Conservation (phyloP, 2,329 filamentous ascomycete genomes). For the Penicillium sclerotigenum region DNA sequence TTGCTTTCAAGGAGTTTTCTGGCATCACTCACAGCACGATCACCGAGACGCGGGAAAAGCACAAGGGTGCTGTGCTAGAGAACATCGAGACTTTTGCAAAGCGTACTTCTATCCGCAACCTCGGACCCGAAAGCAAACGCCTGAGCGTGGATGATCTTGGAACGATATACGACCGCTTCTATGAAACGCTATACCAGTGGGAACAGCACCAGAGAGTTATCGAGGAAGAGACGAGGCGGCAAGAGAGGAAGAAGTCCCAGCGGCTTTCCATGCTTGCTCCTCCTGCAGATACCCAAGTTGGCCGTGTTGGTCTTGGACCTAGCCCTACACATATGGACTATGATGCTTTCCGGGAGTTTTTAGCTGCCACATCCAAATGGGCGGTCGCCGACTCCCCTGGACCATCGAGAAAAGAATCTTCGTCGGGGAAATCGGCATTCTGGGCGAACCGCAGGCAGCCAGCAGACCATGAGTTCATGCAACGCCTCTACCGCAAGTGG, state of each 20-base stretch:
- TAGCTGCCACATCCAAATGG: conserved; percentile 88
- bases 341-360: conserved; percentile 89
- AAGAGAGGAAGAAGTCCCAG: conserved; percentile 58
- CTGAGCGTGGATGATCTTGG: conserved; percentile 81
- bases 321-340: conserved; percentile 97
- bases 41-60: conserved; percentile 80
- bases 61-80: conserved; percentile 89
- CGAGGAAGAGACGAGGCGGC: conserved; percentile 67
- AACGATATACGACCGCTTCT: conserved; percentile 90
- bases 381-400: conserved; percentile 81
- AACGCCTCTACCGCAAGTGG: conserved; percentile 82
- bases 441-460: conserved; percentile 64
- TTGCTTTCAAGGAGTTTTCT: conserved; percentile 97
- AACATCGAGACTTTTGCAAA: conserved; percentile 98
- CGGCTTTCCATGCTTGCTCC: conserved; percentile 43
- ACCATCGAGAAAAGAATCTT: conserved; percentile 52
- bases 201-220: conserved; percentile 77
- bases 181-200: conserved; percentile 84
- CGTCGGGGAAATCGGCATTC: conserved; percentile 51
- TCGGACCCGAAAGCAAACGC: conserved; percentile 93
- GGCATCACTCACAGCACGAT: conserved; percentile 92
- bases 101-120: conserved; percentile 89
- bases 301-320: conserved; percentile 80
- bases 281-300: conserved; percentile 67
- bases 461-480: conserved; percentile 92